Evolutionary conservation across 192 early-diverging fungal genomes (phyloP), one percentile per base, ranked within the genome.

Genomic region (Gamsiella multidivaricata): DNA sequence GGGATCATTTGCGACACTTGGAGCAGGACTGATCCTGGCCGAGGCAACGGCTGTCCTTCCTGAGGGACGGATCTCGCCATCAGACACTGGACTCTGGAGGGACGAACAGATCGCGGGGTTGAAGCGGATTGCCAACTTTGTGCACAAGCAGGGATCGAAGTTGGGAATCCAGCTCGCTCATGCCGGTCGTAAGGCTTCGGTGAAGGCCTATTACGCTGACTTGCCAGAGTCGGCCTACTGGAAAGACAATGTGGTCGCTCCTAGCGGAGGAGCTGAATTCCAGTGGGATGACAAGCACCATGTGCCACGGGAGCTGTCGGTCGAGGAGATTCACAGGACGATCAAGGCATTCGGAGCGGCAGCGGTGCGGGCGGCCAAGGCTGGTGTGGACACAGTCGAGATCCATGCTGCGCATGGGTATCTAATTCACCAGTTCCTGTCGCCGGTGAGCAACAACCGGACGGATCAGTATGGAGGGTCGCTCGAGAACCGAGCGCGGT

Each of bases 321-420:
- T 91, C 4, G 84, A 78, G 17, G 88, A 92, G 39, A 95, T 98
- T 61, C 71, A 85, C 14, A 50, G 71, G 5, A 82, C 92, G 41
- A 82, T 88, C 25, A 62, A 86, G 20, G 80, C 83, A n/a, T 98
- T 91, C 82, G 88, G 58, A 11, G 65, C 79, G 23, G 89, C 92
- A 46, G 91, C 95, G 1, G 65, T 55, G 32, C 88, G 92, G 20
- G 92, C 96, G 0, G 72, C 86, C 53, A 81, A 87, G 57, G 95
- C 95, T 8, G 94, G 94, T 3, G 91, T 96, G 61, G 94, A 96
- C 65, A 90, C 90, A 17, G 75, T 97, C 23, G 96, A 98, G 79
- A 81, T 98, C 22, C 96, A 96, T 64, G 87, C 81, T 36, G 94
- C 96, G 5, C 94, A 98, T 79, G 96, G 96, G 14, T 97, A 96